Percentiles rank a stretch among this genome's conserved stretches.
These are phyloP conservation scores for Magnaporthiopsis incrustans DNA, from an alignment of 2,329 filamentous ascomycete species.

Conservation along the genomic window DNA sequence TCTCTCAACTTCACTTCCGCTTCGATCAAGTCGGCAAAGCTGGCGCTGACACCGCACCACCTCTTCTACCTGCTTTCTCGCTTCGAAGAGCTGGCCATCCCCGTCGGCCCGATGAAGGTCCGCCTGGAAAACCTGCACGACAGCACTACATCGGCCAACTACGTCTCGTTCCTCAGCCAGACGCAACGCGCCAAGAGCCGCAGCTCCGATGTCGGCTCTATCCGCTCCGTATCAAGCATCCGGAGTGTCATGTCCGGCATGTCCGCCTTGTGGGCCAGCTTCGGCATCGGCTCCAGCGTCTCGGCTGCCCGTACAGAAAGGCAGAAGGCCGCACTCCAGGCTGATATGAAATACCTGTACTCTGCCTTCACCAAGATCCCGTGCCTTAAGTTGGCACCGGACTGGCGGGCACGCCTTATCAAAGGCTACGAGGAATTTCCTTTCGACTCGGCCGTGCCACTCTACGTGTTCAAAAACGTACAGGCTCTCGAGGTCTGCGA, in stretches of 20 bases:
- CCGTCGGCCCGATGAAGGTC: constrained; percentile 93
- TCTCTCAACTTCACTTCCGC: constrained; percentile 79
- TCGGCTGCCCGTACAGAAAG: constrained; percentile 78
- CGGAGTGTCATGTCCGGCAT: constrained; percentile 96
- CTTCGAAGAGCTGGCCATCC: constrained; percentile 85
- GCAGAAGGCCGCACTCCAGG: constrained; percentile 75
- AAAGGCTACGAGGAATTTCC: constrained; percentile 95
- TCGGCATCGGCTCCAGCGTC: constrained; percentile 74
- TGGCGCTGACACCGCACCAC: constrained; percentile 91
- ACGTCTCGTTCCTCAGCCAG: constrained; percentile 89
- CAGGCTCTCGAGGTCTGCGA: constrained; percentile 90
- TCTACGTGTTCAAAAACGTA: constrained; percentile 96
- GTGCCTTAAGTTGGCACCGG: constrained; percentile 80
- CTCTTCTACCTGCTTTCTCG: constrained; percentile 93
- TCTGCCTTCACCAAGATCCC: constrained; percentile 98
- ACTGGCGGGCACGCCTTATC: constrained; percentile 85
- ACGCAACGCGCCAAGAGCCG: constrained; percentile 72
- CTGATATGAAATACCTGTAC: constrained; percentile 92
- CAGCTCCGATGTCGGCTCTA: constrained; percentile 77
- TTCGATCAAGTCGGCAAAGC: constrained; percentile 78
- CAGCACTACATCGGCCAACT: constrained; percentile 77
- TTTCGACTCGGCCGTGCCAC: constrained; percentile 90
- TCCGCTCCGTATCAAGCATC: constrained; percentile 93
- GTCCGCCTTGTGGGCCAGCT: constrained; percentile 84
- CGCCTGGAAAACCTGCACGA: constrained; percentile 91